These are phyloP conservation scores for Agroathelia rolfsii DNA, from an alignment of 1,284 basidiomycete species.

Conservation along the genomic window DNA sequence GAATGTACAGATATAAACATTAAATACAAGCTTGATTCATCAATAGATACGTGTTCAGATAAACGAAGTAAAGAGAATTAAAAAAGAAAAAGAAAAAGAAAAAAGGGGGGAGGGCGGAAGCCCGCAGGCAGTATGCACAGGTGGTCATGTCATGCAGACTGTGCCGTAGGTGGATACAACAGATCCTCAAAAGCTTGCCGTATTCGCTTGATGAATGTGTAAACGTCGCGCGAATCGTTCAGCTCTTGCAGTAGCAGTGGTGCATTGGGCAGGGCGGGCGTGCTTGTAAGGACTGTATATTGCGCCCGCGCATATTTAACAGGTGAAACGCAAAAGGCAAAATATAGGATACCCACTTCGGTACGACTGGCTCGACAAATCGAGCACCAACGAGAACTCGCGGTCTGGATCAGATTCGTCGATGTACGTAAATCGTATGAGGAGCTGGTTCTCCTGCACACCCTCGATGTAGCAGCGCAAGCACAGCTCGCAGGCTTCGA, in stretches of 20 bases:
- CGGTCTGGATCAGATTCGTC: slow-evolving; percentile 46
- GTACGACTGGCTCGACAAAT: slow-evolving; percentile 53
- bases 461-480: slow-evolving; percentile 67
- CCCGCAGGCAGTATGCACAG: too few relatives aligned
- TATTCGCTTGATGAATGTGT: slow-evolving; percentile 49
- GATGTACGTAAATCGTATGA: slow-evolving; percentile 64
- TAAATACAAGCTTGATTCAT: too few relatives aligned
- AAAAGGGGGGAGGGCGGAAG: too few relatives aligned
- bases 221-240: slow-evolving; percentile 53
- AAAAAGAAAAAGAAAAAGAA: too few relatives aligned
- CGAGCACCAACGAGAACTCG: slow-evolving; percentile 71
- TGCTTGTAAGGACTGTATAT: slow-evolving; percentile 52
- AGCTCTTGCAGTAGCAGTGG: slow-evolving; percentile 55
- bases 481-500: slow-evolving; percentile 45
- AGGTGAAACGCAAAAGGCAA: slow-evolving; percentile 3
- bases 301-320: slow-evolving; percentile 1
- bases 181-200: slow-evolving; percentile 31
- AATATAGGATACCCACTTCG: slow-evolving; percentile 41
- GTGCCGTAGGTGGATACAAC: too few relatives aligned
- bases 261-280: slow-evolving; percentile 51
- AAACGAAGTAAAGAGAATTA: too few relatives aligned
- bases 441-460: slow-evolving; percentile 59
- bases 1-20: too few relatives aligned
- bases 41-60: too few relatives aligned
- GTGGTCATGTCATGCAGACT: too few relatives aligned